Evolutionary conservation across 345 rosid species (phyloP).

Genomic region (Mallotus nudiflorus): DNA sequence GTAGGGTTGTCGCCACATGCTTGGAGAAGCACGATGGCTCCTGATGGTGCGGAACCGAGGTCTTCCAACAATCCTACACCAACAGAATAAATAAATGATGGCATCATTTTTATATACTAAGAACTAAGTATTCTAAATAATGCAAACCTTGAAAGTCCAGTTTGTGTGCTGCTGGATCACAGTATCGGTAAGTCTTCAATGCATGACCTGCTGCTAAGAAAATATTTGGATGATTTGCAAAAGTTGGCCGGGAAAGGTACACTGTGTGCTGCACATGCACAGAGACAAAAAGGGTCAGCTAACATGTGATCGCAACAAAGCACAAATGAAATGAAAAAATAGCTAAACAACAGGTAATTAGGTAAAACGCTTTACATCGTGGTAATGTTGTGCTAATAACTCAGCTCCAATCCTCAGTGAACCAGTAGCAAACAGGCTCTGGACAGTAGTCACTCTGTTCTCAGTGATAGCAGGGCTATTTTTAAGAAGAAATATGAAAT

Average conservation of each 20-base stretch:
- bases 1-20: slow-evolving; percentile 56
- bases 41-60: slow-evolving; percentile 44
- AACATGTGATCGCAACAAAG: too few species aligned
- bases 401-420: slow-evolving; percentile 43
- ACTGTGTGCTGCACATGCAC: slow-evolving; percentile 34
- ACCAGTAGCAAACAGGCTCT: slow-evolving; percentile 40
- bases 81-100: neutral
- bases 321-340: neutral
- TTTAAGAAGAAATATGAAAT: slow-evolving; percentile 16
- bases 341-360: neutral
- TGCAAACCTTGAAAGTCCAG: slow-evolving; percentile 48
- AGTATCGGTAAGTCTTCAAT: slow-evolving; percentile 44
- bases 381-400: slow-evolving; percentile 39
- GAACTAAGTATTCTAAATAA: slow-evolving; percentile 5
- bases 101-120: neutral
- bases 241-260: slow-evolving; percentile 43
- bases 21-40: slow-evolving; percentile 53
- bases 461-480: slow-evolving; percentile 36
- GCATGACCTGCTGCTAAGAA: slow-evolving; percentile 36
- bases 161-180: slow-evolving; percentile 42
- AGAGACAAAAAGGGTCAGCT: neutral
- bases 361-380: slow-evolving; percentile 17
- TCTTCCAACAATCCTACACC: slow-evolving; percentile 49
- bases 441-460: slow-evolving; percentile 43
- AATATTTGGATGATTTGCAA: slow-evolving; percentile 46